These are phyloP conservation scores for Digitaria exilis DNA, from an alignment of 202 grass and related monocot genomes.

Conservation along the genomic window DNA sequence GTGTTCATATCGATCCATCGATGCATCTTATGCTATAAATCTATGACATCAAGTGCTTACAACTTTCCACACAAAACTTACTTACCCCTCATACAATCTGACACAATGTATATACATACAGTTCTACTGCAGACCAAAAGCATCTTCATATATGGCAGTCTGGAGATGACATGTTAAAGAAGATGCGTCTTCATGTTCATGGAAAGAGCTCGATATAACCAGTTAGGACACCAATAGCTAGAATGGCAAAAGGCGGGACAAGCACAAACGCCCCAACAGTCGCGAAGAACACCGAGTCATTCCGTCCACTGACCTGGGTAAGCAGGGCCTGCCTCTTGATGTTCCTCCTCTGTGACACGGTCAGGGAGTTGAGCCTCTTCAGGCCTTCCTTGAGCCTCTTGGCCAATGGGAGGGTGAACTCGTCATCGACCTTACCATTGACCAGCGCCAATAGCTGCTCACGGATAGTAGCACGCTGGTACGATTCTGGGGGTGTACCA, in stretches of 20 bases:
- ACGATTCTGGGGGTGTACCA: neutral
- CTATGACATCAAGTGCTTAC: slow-evolving; percentile 24
- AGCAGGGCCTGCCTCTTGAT: slow-evolving; percentile 83
- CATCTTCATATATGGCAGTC: slow-evolving; percentile 12
- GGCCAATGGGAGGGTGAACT: slow-evolving; percentile 77
- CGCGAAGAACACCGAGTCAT: slow-evolving; percentile 87
- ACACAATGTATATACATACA: slow-evolving; percentile 31
- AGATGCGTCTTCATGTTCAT: slow-evolving; percentile 30
- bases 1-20: neutral
- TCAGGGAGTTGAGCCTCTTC: slow-evolving; percentile 57
- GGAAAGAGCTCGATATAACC: slow-evolving; percentile 88
- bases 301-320: slow-evolving; percentile 65
- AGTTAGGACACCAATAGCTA: slow-evolving; percentile 70
- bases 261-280: slow-evolving; percentile 73
- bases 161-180: slow-evolving; percentile 25
- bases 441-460: slow-evolving; percentile 62
- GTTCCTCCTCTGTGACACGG: slow-evolving; percentile 81
- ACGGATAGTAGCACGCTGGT: slow-evolving; percentile 48
- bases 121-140: slow-evolving; percentile 4
- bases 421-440: slow-evolving; percentile 56
- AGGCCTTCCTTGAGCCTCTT: slow-evolving; percentile 76
- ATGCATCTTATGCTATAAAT: neutral
- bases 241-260: slow-evolving; percentile 68
- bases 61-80: slow-evolving; percentile 12
- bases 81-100: slow-evolving; percentile 32